Conservation (phyloP, 495 filamentous ascomycete genomes). For the Lophiotrema nucula region DNA sequence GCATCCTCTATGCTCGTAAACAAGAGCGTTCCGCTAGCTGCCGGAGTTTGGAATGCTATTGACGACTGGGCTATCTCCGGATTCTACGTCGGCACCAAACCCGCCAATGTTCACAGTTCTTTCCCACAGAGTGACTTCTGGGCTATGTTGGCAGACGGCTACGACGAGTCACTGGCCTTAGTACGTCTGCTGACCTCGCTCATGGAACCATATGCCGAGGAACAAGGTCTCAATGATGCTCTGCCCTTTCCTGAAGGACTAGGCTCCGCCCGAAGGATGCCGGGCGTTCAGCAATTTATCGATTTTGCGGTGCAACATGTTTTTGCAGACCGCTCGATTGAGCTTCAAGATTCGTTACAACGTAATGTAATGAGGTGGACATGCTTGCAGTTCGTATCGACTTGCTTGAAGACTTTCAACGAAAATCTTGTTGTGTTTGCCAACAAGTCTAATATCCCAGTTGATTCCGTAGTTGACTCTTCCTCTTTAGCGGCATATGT, state of each 20-base stretch:
- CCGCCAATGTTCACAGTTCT: conserved; percentile 35
- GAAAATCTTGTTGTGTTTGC: conserved; percentile 84
- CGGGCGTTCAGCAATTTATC: conserved; percentile 87
- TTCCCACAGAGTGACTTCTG: conserved; percentile 37
- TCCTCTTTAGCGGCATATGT: conserved; percentile 73
- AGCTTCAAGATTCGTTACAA: conserved; percentile 61
- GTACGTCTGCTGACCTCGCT: conserved; percentile 69
- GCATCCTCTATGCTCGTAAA: conserved; percentile 65
- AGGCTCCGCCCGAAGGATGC: conserved; percentile 73
- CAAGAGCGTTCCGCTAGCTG: conserved; percentile 58
- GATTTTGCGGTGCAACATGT: conserved; percentile 82
- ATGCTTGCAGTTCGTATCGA: conserved; percentile 74
- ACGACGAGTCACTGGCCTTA: conserved; percentile 81
- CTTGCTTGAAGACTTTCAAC: conserved; percentile 80
- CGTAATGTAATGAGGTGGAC: conserved; percentile 67
- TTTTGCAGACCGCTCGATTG: conserved; percentile 60
- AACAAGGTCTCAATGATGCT: conserved; percentile 62
- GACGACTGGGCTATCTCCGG: conserved; percentile 60
- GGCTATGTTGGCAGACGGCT: conserved; percentile 62
- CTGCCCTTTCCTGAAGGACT: conserved; percentile 85
- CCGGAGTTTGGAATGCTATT: conserved; percentile 65
- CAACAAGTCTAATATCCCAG: conserved; percentile 65
- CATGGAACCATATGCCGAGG: conserved; percentile 58
- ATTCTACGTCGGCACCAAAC: conserved; percentile 23
- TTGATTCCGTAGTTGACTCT: conserved; percentile 69